Conservation (phyloP, 2,329 filamentous ascomycete species). For the Septoria petroselini region DNA sequence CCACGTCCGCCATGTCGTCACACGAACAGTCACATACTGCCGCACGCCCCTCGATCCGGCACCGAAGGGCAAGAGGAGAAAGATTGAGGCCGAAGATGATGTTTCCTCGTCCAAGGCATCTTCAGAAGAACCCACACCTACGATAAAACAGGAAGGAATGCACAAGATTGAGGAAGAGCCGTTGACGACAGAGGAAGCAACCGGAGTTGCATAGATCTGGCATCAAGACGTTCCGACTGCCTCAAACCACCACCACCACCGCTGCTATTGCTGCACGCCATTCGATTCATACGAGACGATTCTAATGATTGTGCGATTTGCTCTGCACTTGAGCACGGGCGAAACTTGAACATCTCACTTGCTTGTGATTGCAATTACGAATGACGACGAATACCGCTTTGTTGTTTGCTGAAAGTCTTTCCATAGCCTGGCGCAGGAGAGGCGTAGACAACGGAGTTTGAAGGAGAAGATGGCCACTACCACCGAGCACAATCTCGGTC, state of each 20-base stretch:
- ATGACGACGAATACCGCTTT: conserved; percentile 19
- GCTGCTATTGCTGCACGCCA: not conserved
- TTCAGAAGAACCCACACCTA: conserved; percentile 17
- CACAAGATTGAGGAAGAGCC: conserved; percentile 20
- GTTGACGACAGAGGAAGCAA: conserved; percentile 13
- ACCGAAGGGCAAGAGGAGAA: conserved; percentile 89
- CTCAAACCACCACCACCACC: not conserved
- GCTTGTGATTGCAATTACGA: conserved; percentile 22
- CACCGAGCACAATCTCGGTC: not conserved
- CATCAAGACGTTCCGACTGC: not conserved
- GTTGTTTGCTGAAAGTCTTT: conserved; percentile 6
- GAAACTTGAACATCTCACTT: conserved; percentile 1
- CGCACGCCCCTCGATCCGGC: conserved; percentile 71
- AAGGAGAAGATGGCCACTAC: not conserved
- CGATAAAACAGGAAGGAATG: conserved; percentile 29
- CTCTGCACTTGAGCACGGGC: not conserved
- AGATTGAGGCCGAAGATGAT: conserved; percentile 49
- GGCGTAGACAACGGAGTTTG: conserved; percentile 10
- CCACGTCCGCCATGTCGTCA: conserved; percentile 83
- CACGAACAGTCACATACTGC: conserved; percentile 90
- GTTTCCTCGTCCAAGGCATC: conserved; percentile 20
- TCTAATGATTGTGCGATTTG: conserved; percentile 3
- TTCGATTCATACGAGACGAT: conserved; percentile 7
- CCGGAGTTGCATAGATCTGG: conserved; percentile 9
- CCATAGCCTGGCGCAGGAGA: conserved; percentile 16